Conservation (phyloP, 169 alveolate genomes). For the Plasmodium fragile region DNA sequence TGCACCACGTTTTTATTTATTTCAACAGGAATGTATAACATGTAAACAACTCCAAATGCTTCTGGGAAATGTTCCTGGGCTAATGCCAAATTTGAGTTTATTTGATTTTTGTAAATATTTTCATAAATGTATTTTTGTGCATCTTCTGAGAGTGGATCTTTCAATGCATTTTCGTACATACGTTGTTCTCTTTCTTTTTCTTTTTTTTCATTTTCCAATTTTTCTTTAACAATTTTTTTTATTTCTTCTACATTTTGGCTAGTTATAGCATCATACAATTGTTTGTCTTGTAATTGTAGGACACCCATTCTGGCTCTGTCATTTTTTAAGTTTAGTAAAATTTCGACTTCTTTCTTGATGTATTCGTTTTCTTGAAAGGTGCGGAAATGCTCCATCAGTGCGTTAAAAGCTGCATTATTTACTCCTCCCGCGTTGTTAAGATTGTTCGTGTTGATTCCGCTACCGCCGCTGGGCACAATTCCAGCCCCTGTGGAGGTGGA, state of each 20-base stretch:
- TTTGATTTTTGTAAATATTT: conserved; percentile 87
- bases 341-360: conserved; percentile 56
- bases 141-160: conserved; percentile 91
- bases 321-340: conserved; percentile 33
- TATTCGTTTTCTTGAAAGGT: conserved; percentile 57
- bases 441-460: neutral
- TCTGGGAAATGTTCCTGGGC: conserved; percentile 89
- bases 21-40: conserved; percentile 93
- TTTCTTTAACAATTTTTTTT: conserved; percentile 61
- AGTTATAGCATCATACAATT: conserved; percentile 60
- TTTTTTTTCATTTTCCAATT: conserved; percentile 57
- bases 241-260: conserved; percentile 35
- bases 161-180: conserved; percentile 76
- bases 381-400: conserved; percentile 40
- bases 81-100: conserved; percentile 89
- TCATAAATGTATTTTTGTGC: conserved; percentile 92
- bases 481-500: neutral
- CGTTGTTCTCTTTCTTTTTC: conserved; percentile 77
- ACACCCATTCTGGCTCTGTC: conserved; percentile 40
- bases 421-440: neutral
- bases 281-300: conserved; percentile 39
- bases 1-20: conserved; percentile 91
- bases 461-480: neutral
- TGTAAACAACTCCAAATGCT: conserved; percentile 85
- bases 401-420: conserved; percentile 16